Evolutionary conservation across 2,329 filamentous ascomycete species (phyloP), one percentile per base, ranked within the genome.

Genomic region (Alternaria sp.): DNA sequence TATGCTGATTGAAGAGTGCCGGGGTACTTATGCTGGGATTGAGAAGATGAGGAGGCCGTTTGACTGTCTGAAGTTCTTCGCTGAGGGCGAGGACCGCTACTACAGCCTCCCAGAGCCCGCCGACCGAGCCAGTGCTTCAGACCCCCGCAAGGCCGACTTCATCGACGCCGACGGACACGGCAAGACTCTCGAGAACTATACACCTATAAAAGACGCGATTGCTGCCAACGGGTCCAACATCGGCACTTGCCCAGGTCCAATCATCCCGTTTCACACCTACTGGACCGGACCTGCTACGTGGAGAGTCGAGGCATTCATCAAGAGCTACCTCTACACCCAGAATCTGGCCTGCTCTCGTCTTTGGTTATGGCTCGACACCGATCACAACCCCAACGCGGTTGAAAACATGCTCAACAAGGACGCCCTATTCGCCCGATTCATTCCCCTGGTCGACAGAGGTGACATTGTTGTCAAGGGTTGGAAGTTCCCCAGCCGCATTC

Each of bases 211-310:
- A 3, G 73, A 80, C 3, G 78, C 78, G 2, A 63, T 73, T 8
- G 59, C 75, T 2, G 71, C 77, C 3, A 77, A 82, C 18, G 81
- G 80, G 51, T 66, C 75, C 3, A 78, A 71, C 9, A 78, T 82
- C 38, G 84, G 84, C n/a, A 79, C 80, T 26, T 87, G 85, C 63
- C 78, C 83, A 42, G 85, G 85, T 2, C 84, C 84, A n/a, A 84
- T 86, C 63, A 80, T 86, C 30, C 84, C 84, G 4, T 86, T 84
- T 52, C 85, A 87, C 65, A 81, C 82, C 28, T 86, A 86, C 79
- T 86, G 85, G 85, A 85, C 84, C 7, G 85, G 85, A 4, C 82
- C 84, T 8, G 84, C 84, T 4, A 86, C 84, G 4, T 87, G 85
- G 85, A 78, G 85, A 43, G 82, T 86, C 42, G 85, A 86, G 65